Evolutionary conservation across 83 land plant genomes (phyloP), one percentile per base, ranked within the genome.

Genomic region (Picea engelmannii): DNA sequence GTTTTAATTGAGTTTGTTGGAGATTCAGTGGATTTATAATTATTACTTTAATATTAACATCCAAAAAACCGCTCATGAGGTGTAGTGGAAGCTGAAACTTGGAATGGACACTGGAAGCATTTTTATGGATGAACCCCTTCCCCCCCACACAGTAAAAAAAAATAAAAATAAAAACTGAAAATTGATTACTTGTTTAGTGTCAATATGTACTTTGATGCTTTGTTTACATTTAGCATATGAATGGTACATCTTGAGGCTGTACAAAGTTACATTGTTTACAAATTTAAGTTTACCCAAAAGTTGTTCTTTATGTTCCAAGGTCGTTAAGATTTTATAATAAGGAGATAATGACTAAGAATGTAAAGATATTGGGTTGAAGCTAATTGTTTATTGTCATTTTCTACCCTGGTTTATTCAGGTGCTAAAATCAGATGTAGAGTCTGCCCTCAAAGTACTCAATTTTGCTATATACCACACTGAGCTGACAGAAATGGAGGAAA

Each of bases 391-490:
- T 55, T 55, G 59, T 13, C 15, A 55, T 55, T 55, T 55, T 3
- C 59, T 55, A 13, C 59, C 15, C 15, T 81, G 83, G 42, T 66
- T 78, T 73, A 74, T 77, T 74, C 85, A 92, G 96, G 97, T 97
- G 18, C 16, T 78, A 44, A 92, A 90, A 68, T 85, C 85, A 76
- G 99, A 95, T 88, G 99, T 92, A 65, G 96, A 97, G 83, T 93
- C 99, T 86, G 99, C 99, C 71, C 86, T 97, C 4, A 88, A 93
- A 87, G 91, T 95, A 81, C 91, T 97, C 65, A 97, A 93, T 73
- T 95, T 97, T 84, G 99, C 99, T 13, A 92, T 97, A 27, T 97
- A 95, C 82, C 99, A 97, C 76, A 90, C 90, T 83, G 99, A 97
- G 85, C 83, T 97, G 81, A 97, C 90, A 66, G 99, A 97, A 13